Base-by-base conservation (phyloP, 768 basidiomycete genomes). In the Leccinellum rugosiceps region DNA sequence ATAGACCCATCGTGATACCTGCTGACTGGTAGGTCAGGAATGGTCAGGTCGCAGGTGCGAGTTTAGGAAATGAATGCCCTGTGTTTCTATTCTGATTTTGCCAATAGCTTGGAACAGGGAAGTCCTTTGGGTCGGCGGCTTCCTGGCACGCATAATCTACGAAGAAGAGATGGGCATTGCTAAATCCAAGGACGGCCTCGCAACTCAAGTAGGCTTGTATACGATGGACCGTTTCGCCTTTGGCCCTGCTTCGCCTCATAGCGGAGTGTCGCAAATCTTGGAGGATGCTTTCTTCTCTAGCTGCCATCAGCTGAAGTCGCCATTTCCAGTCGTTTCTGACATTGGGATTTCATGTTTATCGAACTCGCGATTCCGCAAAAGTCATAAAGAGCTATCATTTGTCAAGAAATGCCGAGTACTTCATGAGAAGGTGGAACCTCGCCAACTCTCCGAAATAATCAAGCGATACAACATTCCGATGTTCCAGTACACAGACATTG, bases 151-250 rank as follows among this genome's bases (percentile, higher is more conserved):
- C 15, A 73, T 85, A 5, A 87, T 92, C 0, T 98, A 96, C 64
- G 94, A 97, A 63, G 74, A 85, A 45, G 92, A 97, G 71, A 75
- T 97, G 64, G n/a, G 35, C 44, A 25, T 9, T 5, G 55, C 46
- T 19, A 14, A 21, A 21, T 57, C 25, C 11, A 44, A 19, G 32
- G 44, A 26, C 6, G 34, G 49, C 7, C 35, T 28, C 13, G 60
- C 35, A 43, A 51, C 31, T 41, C 56, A 56, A 45, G 19, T 43
- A 14, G 86, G 84, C 10, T 71, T 92, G 17, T 92, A 93, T 64
- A 82, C 87, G 6, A 78, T 97, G 56, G 82, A 82, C 53, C 96
- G 94, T 75, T 98, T 97, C 76, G 87, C 90, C 0, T 97, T 67
- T 38, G 26, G 45, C 21, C 11, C 58, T 10, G 56, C 51, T 15